Evolutionary conservation across 305 asterid genomes (phyloP).

Genomic region (Rubia balearica): DNA sequence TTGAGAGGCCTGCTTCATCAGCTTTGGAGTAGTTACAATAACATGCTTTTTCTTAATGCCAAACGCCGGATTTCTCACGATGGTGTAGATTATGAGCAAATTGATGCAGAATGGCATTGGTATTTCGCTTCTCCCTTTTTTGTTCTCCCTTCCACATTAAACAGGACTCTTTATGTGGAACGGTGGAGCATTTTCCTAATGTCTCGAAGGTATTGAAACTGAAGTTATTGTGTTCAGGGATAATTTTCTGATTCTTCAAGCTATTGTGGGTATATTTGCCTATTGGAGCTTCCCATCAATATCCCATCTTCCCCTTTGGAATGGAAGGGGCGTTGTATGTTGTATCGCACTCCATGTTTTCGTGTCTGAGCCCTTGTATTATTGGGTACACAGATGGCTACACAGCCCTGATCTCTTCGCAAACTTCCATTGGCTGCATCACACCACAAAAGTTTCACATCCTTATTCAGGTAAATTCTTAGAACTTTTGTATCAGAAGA

Average conservation of each 20-base stretch:
- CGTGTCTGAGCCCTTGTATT: conserved; percentile 76
- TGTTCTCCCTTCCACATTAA: not conserved
- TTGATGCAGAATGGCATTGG: conserved; percentile 90
- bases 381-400: conserved; percentile 64
- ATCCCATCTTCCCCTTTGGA: conserved; percentile 55
- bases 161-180: not conserved
- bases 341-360: conserved; percentile 57
- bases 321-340: conserved; percentile 44
- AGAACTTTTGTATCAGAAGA: not conserved
- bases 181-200: not conserved
- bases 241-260: conserved; percentile 66
- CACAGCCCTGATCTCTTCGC: conserved; percentile 42
- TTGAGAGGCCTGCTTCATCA: conserved; percentile 61
- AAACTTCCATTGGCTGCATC: conserved; percentile 43
- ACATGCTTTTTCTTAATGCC: conserved; percentile 47
- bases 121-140: conserved; percentile 16
- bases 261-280: conserved; percentile 38
- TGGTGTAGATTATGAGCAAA: conserved; percentile 63
- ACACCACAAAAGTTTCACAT: conserved; percentile 32
- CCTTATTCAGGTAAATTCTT: conserved; percentile 36
- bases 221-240: conserved; percentile 44
- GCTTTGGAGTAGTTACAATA: conserved; percentile 43
- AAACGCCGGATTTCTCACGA: conserved; percentile 38
- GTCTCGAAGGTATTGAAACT: not conserved
- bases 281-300: conserved; percentile 52